Conservation (phyloP, 2,329 filamentous ascomycete genomes). For the Proliferodiscus dingleyae region DNA sequence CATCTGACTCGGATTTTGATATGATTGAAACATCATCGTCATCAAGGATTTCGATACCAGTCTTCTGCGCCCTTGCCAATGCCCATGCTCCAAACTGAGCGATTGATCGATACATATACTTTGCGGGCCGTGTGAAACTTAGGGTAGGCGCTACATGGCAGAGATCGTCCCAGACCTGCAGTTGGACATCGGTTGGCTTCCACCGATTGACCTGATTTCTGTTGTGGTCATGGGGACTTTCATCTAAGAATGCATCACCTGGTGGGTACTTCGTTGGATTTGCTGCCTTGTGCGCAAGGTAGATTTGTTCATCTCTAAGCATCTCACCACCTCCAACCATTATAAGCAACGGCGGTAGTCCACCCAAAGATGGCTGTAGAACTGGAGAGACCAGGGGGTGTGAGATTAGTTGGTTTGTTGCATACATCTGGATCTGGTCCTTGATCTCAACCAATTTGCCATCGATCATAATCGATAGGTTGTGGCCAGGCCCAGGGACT, state of each 20-base stretch:
- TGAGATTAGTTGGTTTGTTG: conserved; percentile 76
- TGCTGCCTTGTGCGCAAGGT: conserved; percentile 89
- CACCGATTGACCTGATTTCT: conserved; percentile 55
- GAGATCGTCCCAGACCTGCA: conserved; percentile 94
- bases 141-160: conserved; percentile 90
- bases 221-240: conserved; percentile 54
- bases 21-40: conserved; percentile 74
- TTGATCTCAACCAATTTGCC: conserved; percentile 69
- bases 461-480: conserved; percentile 64
- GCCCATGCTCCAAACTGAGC: conserved; percentile 94
- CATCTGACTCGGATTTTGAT: conserved; percentile 51
- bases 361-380: conserved; percentile 82
- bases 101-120: conserved; percentile 90
- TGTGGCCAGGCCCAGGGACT: conserved; percentile 31
- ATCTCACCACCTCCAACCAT: conserved; percentile 85
- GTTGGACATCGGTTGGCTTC: conserved; percentile 81
- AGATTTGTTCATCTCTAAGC: conserved; percentile 90
- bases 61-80: conserved; percentile 74
- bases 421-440: conserved; percentile 86
- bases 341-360: conserved; percentile 81
- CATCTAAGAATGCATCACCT: conserved; percentile 56
- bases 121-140: conserved; percentile 94
- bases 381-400: conserved; percentile 89
- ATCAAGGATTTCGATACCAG: conserved; percentile 73
- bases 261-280: conserved; percentile 75